These are phyloP conservation scores for Tetrapisispora fleetii DNA, from an alignment of 805 yeast genomes.

Conservation along the genomic window DNA sequence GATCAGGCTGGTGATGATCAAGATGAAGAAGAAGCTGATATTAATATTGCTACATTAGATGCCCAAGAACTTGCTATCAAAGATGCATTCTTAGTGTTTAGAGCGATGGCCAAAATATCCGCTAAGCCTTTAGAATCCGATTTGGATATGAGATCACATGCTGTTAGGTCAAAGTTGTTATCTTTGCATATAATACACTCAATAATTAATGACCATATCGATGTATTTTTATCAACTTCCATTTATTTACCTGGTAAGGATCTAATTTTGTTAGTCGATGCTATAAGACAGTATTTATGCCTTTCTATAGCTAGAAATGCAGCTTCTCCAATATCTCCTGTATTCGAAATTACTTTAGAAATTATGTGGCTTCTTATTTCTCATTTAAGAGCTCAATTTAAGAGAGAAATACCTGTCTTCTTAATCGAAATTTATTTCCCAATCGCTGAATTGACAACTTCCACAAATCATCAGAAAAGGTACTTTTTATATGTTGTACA, in stretches of 20 bases:
- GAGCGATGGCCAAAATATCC: conserved; percentile 91
- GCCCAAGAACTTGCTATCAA: conserved; percentile 62
- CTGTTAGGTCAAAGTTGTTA: conserved; percentile 81
- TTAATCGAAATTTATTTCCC: conserved; percentile 91
- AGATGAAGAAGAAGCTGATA: conserved; percentile 9
- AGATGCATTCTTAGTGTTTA: conserved; percentile 85
- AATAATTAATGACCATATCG: conserved; percentile 75
- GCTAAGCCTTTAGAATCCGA: conserved; percentile 74
- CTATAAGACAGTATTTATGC: conserved; percentile 77
- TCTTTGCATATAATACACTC: conserved; percentile 83
- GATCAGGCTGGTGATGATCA: conserved; percentile 41
- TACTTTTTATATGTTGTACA: conserved; percentile 75
- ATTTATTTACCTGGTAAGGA: conserved; percentile 46
- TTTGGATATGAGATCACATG: conserved; percentile 80
- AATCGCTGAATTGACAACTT: conserved; percentile 80
- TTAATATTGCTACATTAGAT: conserved; percentile 7
- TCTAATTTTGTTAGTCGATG: conserved; percentile 58
- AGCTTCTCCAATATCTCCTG: conserved; percentile 82
- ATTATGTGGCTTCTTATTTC: conserved; percentile 85
- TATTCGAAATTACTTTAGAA: conserved; percentile 83
- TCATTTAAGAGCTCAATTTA: conserved; percentile 77
- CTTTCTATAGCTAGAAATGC: conserved; percentile 82
- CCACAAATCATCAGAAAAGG: conserved; percentile 87
- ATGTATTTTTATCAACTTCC: conserved; percentile 56
- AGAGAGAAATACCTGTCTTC: conserved; percentile 88